Evolutionary conservation across 805 yeast species (phyloP), one percentile per base, ranked within the genome.

Genomic region (Metschnikowia lunata): DNA sequence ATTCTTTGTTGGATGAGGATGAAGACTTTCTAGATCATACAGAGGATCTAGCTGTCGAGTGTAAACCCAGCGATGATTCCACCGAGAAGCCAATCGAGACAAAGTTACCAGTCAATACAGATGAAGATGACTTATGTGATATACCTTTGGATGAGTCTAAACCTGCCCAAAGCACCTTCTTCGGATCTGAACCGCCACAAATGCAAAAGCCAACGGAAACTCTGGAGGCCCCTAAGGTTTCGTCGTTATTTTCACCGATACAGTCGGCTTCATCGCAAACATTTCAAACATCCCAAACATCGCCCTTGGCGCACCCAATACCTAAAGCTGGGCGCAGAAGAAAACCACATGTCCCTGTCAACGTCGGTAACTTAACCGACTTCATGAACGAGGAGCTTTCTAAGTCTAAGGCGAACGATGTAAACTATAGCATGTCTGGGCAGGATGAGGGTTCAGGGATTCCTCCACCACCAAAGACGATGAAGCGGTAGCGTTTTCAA

Each of bases 321-420:
- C 34, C 48, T 3, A 43, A 42, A 31, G 35, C 45, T 2, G 45
- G 57, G 1, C 60, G 60, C 40, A 62, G 65, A 42, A 67, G 64
- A 56, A 67, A 60, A 48, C 55, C 58, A 23, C 50, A 53, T 8
- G 52, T 55, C 4, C 54, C 58, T 1, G 45, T 36, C 5, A 57
- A 56, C 13, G 43, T 56, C 12, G 58, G 50, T 27, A 71, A 60
- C 9, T 55, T 71, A 36, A 62, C 57, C 36, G 71, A 65, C 38
- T 68, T 63, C 45, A 68, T 71, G 74, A 67, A 70, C 46, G 74
- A 70, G 49, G 75, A 71, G 46, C 59, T 71, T 36, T 64, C 62
- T 28, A 70, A 64, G 46, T 69, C 75, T 1, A 69, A 69, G 43
- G 64, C 62, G 33, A 37, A 50, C 36, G 76, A 71, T 39, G 48